Percentiles rank a stretch among this genome's conserved stretches.
These are phyloP conservation scores for Saprolegnia diclina DNA, from an alignment of 352 stramenopile species.

Conservation along the genomic window DNA sequence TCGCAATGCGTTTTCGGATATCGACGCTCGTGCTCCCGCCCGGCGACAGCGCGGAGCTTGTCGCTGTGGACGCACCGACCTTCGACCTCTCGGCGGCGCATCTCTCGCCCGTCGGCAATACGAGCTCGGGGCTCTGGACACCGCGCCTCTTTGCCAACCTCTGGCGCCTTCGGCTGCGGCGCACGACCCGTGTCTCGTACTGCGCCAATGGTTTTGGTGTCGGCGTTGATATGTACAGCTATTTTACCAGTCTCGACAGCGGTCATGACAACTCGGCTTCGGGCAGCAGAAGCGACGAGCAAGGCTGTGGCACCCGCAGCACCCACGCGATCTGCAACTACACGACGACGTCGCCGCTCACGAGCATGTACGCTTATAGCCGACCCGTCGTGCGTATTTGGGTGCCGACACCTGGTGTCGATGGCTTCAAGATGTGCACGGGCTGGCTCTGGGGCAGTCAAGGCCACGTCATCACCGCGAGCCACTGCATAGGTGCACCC, in stretches of 20 bases:
- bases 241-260: neutral
- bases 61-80: neutral
- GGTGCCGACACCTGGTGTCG: neutral
- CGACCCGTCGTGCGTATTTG: conserved; percentile 19
- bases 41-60: neutral
- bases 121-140: neutral
- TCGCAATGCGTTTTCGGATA: conserved; percentile 6
- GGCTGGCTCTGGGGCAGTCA: conserved; percentile 55
- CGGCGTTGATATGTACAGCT: neutral
- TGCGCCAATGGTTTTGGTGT: neutral
- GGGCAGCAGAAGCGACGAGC: neutral
- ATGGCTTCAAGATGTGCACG: conserved; percentile 36
- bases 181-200: neutral
- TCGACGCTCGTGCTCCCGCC: neutral
- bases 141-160: neutral
- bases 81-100: neutral
- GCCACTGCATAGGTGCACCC: conserved; percentile 49
- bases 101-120: neutral
- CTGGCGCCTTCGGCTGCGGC: neutral
- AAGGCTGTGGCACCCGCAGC: conserved; percentile 13
- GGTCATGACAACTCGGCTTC: neutral
- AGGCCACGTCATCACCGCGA: conserved; percentile 61
- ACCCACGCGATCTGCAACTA: conserved; percentile 20
- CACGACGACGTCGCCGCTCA: neutral
- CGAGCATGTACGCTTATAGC: conserved; percentile 16